Percentiles rank a stretch among this genome's conserved stretches.
phyloP scores from a whole-genome alignment of 177 flowering plant genomes.

The Vitis hybrid region DNA sequence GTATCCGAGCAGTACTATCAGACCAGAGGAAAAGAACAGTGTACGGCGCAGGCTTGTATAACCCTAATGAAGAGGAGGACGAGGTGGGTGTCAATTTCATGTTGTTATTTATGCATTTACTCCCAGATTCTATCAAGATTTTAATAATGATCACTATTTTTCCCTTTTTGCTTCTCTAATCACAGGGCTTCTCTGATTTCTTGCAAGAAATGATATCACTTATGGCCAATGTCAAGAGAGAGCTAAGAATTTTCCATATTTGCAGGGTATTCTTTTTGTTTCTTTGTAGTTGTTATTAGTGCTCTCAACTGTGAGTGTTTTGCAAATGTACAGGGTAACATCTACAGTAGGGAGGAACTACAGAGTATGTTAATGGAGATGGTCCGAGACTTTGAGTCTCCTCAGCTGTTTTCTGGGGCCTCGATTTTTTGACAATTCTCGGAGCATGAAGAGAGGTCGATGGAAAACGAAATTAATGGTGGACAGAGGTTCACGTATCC shows the following conservation, averaged over 20 bases:
- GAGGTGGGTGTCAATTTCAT: slow-evolving; percentile 41
- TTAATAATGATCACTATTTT: no score
- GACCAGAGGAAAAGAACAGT: slow-evolving; percentile 60
- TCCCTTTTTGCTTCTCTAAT: neutral
- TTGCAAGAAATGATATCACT: slow-evolving; percentile 64
- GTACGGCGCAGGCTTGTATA: slow-evolving; percentile 75
- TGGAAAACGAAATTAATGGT: neutral
- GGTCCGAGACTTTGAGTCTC: slow-evolving; percentile 34
- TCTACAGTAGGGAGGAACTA: slow-evolving; percentile 53
- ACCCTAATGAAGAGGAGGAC: slow-evolving; percentile 54
- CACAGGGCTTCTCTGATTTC: slow-evolving; percentile 68
- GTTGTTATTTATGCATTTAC: neutral
- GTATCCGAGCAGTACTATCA: slow-evolving; percentile 58
- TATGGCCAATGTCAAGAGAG: slow-evolving; percentile 43
- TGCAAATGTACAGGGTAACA: slow-evolving; percentile 32
- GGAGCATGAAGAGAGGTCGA: slow-evolving; percentile 17
- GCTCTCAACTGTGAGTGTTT: neutral
- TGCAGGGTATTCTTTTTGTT: neutral
- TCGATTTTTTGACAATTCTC: slow-evolving; percentile 4
- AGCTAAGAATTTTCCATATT: slow-evolving; percentile 34
- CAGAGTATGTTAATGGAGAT: slow-evolving; percentile 64
- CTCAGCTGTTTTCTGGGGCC: slow-evolving; percentile 12
- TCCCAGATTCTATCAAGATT: no score
- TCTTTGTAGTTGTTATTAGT: neutral
- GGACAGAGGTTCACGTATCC: neutral